Base-by-base conservation (phyloP, 768 basidiomycete genomes). In the Hericium rajendrae region DNA sequence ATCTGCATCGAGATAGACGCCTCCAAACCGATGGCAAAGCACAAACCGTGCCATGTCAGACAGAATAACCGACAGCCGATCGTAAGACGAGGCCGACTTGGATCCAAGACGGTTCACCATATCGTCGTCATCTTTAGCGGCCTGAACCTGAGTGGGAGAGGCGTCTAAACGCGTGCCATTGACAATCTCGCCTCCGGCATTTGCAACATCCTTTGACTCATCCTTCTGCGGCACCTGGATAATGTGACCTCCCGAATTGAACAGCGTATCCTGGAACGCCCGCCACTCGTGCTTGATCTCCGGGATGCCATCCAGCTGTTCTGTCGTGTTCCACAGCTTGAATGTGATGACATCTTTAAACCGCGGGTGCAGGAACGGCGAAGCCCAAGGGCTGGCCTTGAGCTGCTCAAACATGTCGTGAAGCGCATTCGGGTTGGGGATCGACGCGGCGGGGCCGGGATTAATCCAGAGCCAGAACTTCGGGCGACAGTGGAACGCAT, bases 391-490 rank as follows among this genome's bases (percentile, higher is more conserved):
- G 67, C 89, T 98, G 13, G 77, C 72, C 67, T 83, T 85, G 40
- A 98, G 80, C 64, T 84, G 78, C 24, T 83, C 81, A 67, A 81
- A 88, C 93, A 97, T 94, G 66, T 94, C 86, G 26, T 73, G 74
- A 55, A 82, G 70, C 3, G 93, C 95, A 43, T 78, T 78, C 13
- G 90, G 88, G 66, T 94, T 94, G 0, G 92, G 91, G 1, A 93
- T 79, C 11, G 88, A 78, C 0, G 93, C 92, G 13, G 94, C 94
- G 2, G 94, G 93, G n/a, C 93, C 94, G 9, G 95, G 94, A 68
- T 95, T 97, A 68, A 98, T 94, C 95, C 95, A 99, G 51, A 98
- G 71, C 93, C 93, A 97, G 67, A 98, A 89, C 65, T 94, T 83
- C 1, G 97, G 91, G 38, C 93, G 80, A 70, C 97, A 99, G 24